Percentiles rank a stretch among this genome's conserved stretches.
These are phyloP conservation scores for Coelastrella sp. DNA, from an alignment of 139 green algal genomes.

Conservation along the genomic window DNA sequence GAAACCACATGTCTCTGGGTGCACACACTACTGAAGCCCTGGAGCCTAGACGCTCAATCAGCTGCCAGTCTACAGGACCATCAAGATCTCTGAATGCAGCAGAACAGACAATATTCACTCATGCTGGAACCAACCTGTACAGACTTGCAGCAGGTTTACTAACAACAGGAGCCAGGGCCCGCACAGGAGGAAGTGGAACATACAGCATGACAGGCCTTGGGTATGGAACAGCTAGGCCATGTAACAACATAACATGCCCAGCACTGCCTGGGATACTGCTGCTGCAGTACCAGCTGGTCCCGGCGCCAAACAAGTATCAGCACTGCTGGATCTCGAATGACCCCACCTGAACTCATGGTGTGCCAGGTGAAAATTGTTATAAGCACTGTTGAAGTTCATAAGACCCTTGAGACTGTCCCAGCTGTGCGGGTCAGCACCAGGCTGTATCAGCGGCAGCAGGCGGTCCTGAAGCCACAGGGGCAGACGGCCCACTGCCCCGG, in stretches of 20 bases:
- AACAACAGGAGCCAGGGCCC: background rate
- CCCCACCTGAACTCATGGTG: constrained; percentile 40
- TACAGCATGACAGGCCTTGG: no score
- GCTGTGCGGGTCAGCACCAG: background rate
- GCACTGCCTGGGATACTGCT: background rate
- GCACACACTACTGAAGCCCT: constrained; percentile 20
- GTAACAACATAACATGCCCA: no score
- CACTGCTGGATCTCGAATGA: background rate
- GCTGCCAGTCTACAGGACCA: constrained; percentile 14
- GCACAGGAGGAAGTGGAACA: background rate
- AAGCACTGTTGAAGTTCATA: background rate
- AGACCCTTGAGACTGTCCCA: background rate
- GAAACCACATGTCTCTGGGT: constrained; percentile 40
- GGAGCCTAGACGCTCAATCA: constrained; percentile 7
- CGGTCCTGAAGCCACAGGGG: constrained; percentile 19
- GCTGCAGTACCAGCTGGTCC: background rate
- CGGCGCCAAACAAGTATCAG: background rate
- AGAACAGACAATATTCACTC: background rate
- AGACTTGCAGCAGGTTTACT: background rate
- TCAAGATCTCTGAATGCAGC: constrained; percentile 33
- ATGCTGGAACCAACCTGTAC: background rate
- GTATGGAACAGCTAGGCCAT: no score
- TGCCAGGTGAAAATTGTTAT: constrained; percentile 37
- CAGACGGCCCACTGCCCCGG: background rate
- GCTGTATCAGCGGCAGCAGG: constrained; percentile 13